Conservation (phyloP, 2,329 filamentous ascomycete species). For the Metarhizium album region DNA sequence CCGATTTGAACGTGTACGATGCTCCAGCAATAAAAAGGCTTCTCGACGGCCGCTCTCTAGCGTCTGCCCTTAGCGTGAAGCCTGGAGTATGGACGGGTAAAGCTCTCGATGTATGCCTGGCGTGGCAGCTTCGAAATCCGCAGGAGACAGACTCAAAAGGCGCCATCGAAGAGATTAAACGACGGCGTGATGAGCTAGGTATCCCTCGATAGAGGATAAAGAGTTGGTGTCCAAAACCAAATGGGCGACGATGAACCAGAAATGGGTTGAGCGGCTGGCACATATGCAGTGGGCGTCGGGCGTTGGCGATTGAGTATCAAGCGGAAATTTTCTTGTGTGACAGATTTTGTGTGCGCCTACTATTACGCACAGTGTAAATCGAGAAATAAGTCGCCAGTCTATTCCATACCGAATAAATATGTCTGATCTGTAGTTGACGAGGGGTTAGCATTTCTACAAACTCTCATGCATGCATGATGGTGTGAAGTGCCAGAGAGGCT, state of each 20-base stretch:
- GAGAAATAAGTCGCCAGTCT: no score
- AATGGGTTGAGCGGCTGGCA: neutral
- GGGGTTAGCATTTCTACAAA: no score
- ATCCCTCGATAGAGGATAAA: slow-evolving; percentile 14
- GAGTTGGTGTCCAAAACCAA: neutral
- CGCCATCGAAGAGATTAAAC: slow-evolving; percentile 49
- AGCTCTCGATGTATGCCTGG: slow-evolving; percentile 69
- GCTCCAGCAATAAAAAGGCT: slow-evolving; percentile 49
- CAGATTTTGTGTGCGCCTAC: no score
- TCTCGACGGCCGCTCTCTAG: slow-evolving; percentile 66
- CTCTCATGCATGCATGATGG: no score
- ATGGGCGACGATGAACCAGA: neutral
- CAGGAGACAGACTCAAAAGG: slow-evolving; percentile 45
- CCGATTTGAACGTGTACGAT: slow-evolving; percentile 44
- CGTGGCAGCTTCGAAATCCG: slow-evolving; percentile 83
- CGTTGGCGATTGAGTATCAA: no score
- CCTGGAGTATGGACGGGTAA: slow-evolving; percentile 77
- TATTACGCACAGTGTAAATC: no score
- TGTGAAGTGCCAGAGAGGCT: no score
- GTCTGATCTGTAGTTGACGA: no score
- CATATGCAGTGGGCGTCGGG: neutral
- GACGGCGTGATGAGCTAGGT: slow-evolving; percentile 40
- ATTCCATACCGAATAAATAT: no score
- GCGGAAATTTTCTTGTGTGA: no score
- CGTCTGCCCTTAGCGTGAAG: slow-evolving; percentile 54